These are phyloP conservation scores for Saccharum spontaneum DNA, from an alignment of 176 grass and related monocot species.

Conservation along the genomic window DNA sequence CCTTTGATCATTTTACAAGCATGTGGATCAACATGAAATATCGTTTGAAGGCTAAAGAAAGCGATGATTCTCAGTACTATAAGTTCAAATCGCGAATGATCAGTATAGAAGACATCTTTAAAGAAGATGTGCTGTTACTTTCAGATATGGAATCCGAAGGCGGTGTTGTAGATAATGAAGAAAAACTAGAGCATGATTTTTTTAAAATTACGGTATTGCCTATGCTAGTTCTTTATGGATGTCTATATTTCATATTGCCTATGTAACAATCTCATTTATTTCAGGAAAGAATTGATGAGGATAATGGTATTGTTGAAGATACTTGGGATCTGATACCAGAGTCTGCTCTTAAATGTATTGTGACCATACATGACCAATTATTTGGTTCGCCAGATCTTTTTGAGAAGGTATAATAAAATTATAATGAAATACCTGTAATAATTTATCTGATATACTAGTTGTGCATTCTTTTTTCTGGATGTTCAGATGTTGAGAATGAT, in stretches of 20 bases:
- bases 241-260: slow-evolving; percentile 11
- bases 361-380: slow-evolving; percentile 69
- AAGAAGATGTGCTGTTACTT: slow-evolving; percentile 51
- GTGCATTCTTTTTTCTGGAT: neutral
- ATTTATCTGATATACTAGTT: neutral
- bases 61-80: slow-evolving; percentile 59
- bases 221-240: slow-evolving; percentile 7
- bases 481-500: neutral
- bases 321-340: slow-evolving; percentile 75
- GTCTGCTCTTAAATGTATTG: slow-evolving; percentile 58
- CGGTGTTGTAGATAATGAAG: slow-evolving; percentile 49
- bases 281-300: slow-evolving; percentile 53
- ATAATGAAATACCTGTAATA: neutral
- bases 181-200: slow-evolving; percentile 67
- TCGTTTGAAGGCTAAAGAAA: slow-evolving; percentile 59
- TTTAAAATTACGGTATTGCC: slow-evolving; percentile 46
- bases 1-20: slow-evolving; percentile 76
- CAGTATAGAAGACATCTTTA: slow-evolving; percentile 71
- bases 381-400: slow-evolving; percentile 79
- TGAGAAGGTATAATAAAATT: slow-evolving; percentile 55
- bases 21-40: slow-evolving; percentile 91
- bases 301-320: slow-evolving; percentile 51
- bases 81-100: slow-evolving; percentile 77
- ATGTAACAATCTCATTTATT: slow-evolving; percentile 26
- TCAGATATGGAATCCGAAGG: slow-evolving; percentile 49